phyloP scores from a whole-genome alignment of 257 asterid species.

The Capsicum pubescens region DNA sequence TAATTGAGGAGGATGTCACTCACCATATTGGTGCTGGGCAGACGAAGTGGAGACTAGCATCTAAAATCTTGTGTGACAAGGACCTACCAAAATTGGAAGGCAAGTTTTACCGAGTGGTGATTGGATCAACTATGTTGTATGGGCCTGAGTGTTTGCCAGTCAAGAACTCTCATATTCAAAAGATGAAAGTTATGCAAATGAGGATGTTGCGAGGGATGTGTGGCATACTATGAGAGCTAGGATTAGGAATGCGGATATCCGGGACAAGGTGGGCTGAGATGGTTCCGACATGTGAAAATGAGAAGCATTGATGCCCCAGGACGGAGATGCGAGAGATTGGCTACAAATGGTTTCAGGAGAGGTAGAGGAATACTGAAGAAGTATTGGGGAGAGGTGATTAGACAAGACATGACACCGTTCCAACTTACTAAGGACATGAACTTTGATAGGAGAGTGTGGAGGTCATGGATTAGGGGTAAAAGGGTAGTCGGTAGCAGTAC shows the following conservation, averaged over 20 bases:
- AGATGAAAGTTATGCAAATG: neutral
- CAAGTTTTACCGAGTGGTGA: neutral
- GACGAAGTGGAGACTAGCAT: neutral
- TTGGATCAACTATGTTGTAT: neutral
- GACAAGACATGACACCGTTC: too few relatives aligned
- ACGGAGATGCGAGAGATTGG: neutral
- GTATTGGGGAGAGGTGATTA: neutral
- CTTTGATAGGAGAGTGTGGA: neutral
- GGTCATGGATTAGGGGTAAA: neutral
- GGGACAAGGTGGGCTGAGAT: neutral
- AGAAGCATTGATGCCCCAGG: neutral
- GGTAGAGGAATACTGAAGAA: neutral
- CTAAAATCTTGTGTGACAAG: neutral
- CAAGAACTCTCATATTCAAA: neutral
- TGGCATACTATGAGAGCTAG: neutral
- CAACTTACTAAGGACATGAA: neutral
- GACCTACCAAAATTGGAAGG: neutral
- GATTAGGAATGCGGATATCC: too few relatives aligned
- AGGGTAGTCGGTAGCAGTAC: neutral
- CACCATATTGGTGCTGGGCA: neutral
- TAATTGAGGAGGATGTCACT: neutral
- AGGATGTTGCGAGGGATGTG: neutral
- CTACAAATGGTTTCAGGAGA: too few relatives aligned
- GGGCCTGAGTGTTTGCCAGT: neutral
- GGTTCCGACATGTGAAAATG: neutral